Evolutionary conservation across 2,329 filamentous ascomycete genomes (phyloP).

Genomic region (Talaromyces sp.): DNA sequence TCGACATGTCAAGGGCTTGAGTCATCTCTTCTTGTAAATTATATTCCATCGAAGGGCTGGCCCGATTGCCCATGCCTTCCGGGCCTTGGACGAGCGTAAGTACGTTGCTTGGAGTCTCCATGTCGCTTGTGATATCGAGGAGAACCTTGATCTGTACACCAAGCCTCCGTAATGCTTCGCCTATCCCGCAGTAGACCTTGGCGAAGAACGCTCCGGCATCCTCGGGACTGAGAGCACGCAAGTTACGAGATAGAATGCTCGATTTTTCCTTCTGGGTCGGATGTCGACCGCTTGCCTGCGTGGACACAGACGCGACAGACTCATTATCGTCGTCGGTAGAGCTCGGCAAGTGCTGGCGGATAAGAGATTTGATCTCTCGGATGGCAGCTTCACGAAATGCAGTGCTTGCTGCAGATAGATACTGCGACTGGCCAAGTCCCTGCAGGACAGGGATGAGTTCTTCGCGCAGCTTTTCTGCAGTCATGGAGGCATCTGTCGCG

Average conservation of each 20-base stretch:
- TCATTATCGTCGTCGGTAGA: constrained; percentile 91
- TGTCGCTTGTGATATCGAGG: constrained; percentile 75
- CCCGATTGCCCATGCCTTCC: constrained; percentile 14
- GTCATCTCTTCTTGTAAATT: constrained; percentile 52
- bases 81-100: constrained; percentile 32
- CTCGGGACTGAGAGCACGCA: constrained; percentile 75
- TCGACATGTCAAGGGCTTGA: constrained; percentile 60
- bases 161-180: constrained; percentile 77
- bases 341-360: constrained; percentile 79
- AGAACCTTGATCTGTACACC: constrained; percentile 89
- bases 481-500: constrained; percentile 58
- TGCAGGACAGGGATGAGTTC: constrained; percentile 65
- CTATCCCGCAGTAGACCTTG: constrained; percentile 78
- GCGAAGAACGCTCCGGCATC: constrained; percentile 79
- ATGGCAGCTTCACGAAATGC: constrained; percentile 78
- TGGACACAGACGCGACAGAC: constrained; percentile 80
- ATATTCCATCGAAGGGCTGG: constrained; percentile 14
- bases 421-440: constrained; percentile 72
- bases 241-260: constrained; percentile 75
- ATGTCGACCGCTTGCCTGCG: constrained; percentile 58
- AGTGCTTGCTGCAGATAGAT: constrained; percentile 71
- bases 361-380: constrained; percentile 78
- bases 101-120: constrained; percentile 29
- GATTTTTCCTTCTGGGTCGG: constrained; percentile 83
- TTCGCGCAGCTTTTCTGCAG: constrained; percentile 64